Base-by-base conservation (phyloP, 2,329 filamentous ascomycete genomes). In the Sclerotinia nivalis region DNA sequence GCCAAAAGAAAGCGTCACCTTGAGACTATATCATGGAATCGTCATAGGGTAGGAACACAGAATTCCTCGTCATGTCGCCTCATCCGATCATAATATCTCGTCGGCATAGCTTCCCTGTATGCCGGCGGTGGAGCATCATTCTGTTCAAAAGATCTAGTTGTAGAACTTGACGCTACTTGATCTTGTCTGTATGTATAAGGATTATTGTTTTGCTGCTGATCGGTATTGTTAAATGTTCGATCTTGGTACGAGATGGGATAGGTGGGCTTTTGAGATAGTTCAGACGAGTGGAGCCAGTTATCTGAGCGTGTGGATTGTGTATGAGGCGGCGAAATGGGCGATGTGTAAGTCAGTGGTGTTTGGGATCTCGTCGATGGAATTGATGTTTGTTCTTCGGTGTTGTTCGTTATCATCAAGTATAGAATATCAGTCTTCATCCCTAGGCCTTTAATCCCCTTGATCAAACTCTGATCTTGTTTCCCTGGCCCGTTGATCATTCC, bases 391-490 rank as follows among this genome's bases (percentile, higher is more conserved):
- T 54, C 49, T n/a, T 69, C 47, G 13, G 28, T 45, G 12, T 68
- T 61, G 8, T 70, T 60, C 13, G 65, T 43, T 10, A 70, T 70
- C 55, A 70, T 67, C n/a, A 70, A 47, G 20, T 70, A 68, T 15
- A 70, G 28, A 20, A 67, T 47, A 54, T 68, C 54, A 20, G 49
- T 69, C 22, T 70, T 55, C 64, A 70, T 70, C 12, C 65, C 64
- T 31, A 60, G 7, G 10, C 55, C 55, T 52, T 18, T 67, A 4
- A 67, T 28, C 6, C 50, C 52, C 20, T 59, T 70, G 12, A 59
- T 70, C 3, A 70, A n/a, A 49, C 62, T 52, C n/a, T 70, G 61
- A 37, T 70, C 15, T 59, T 67, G n/a, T 13, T 60, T 59, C 4
- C 25, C 62, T 12, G 68, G 43, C 54, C 62, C 68, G 60, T 47